Percentiles rank a stretch among this genome's conserved stretches.
Conservation (phyloP, 345 rosid genomes). For the Brassica incana region DNA sequence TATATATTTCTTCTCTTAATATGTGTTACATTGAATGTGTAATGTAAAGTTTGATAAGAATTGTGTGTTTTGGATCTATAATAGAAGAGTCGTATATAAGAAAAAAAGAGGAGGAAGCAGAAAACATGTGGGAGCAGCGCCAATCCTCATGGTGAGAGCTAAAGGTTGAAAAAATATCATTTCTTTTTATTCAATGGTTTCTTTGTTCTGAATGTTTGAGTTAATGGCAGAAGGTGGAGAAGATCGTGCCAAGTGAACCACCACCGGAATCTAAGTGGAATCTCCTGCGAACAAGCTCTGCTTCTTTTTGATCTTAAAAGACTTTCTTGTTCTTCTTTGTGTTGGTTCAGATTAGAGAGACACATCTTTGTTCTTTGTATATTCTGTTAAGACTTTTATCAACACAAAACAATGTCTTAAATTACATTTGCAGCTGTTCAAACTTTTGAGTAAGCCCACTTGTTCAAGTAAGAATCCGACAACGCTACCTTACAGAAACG, state of each 20-base stretch:
- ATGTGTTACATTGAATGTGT: too few relatives aligned
- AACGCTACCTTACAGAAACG: not conserved
- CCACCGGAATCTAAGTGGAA: conserved; percentile 63
- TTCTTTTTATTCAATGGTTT: not conserved
- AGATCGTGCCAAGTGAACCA: conserved; percentile 48
- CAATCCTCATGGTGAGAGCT: too few relatives aligned
- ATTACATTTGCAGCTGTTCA: not conserved
- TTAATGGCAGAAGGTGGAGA: conserved; percentile 55
- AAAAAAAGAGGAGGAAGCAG: not conserved
- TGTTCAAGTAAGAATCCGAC: not conserved
- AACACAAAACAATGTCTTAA: not conserved
- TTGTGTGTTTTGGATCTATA: not conserved
- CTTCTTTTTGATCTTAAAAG: conserved; percentile 47
- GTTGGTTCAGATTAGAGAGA: conserved; percentile 14
- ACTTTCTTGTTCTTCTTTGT: conserved; percentile 2
- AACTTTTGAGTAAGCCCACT: not conserved
- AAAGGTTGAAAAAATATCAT: too few relatives aligned
- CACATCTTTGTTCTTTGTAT: conserved; percentile 27
- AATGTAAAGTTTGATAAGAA: not conserved
- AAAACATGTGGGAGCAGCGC: not conserved
- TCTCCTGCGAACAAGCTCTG: conserved; percentile 66
- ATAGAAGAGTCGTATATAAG: not conserved
- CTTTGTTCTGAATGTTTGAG: not conserved
- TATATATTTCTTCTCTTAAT: not conserved
- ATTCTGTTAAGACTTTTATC: not conserved